phyloP scores from a whole-genome alignment of 1,284 basidiomycete genomes.

The Taiwanofungus camphoratus region DNA sequence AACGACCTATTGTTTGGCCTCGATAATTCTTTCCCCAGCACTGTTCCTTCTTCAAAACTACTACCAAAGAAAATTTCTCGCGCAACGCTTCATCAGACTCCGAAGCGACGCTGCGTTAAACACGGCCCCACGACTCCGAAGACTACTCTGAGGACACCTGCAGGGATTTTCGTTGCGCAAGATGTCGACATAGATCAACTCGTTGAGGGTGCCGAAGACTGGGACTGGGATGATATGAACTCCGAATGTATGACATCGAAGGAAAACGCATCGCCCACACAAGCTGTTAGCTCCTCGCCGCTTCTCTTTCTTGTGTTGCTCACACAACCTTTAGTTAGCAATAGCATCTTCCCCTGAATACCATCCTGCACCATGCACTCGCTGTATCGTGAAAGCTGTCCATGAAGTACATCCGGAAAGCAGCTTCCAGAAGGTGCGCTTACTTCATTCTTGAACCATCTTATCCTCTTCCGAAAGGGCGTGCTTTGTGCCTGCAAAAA shows the following conservation, averaged over 20 bases:
- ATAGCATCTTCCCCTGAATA: slow-evolving; percentile 20
- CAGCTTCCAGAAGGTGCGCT: slow-evolving; percentile 16
- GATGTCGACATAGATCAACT: slow-evolving; percentile 29
- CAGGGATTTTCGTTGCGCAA: slow-evolving; percentile 3
- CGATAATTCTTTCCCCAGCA: slow-evolving; percentile 35
- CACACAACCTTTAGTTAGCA: slow-evolving; percentile 9
- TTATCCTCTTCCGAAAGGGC: too few species aligned
- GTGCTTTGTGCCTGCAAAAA: too few species aligned
- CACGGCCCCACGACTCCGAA: too few species aligned
- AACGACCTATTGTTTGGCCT: slow-evolving; percentile 40
- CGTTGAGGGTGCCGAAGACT: slow-evolving; percentile 39
- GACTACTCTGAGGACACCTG: not conserved
- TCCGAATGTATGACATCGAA: slow-evolving; percentile 32
- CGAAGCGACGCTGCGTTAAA: slow-evolving; percentile 1
- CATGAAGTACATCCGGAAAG: slow-evolving; percentile 7
- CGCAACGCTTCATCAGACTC: too few species aligned
- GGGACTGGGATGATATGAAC: slow-evolving; percentile 49
- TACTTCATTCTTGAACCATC: too few species aligned
- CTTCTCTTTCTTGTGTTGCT: not conserved
- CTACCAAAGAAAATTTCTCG: slow-evolving; percentile 6
- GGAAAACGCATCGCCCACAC: slow-evolving; percentile 20
- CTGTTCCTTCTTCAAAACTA: slow-evolving; percentile 12
- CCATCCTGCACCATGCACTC: slow-evolving; percentile 34
- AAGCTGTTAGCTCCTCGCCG: slow-evolving; percentile 1
- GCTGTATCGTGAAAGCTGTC: slow-evolving; percentile 42